Conservation (phyloP, 352 stramenopile species). For the Blastocystis sp. region DNA sequence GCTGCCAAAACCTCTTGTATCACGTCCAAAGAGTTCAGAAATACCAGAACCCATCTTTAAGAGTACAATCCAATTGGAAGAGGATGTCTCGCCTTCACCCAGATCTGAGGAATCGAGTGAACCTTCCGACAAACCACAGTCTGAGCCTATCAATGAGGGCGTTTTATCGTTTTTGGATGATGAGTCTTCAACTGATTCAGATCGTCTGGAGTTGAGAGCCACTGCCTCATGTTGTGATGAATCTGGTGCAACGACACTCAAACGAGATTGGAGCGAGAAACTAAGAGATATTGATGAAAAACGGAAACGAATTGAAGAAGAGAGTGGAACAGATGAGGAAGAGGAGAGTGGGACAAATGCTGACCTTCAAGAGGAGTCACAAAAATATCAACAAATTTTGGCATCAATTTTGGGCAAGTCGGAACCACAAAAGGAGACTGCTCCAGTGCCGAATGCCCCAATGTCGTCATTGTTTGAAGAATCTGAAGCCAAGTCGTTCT, state of each 20-base stretch:
- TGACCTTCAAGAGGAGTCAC: not conserved
- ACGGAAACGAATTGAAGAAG: not conserved
- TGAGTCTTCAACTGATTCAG: not conserved
- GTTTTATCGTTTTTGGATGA: not conserved
- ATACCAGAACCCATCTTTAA: not conserved
- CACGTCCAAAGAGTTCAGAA: not conserved
- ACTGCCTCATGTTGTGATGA: not conserved
- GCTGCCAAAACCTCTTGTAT: not conserved
- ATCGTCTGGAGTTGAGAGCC: not conserved
- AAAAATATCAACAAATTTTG: not conserved
- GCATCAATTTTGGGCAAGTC: not conserved
- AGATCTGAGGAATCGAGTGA: not conserved
- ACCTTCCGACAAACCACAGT: not conserved
- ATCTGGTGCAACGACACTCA: not conserved
- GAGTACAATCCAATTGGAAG: not conserved
- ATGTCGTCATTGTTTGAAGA: slow-evolving; percentile 39
- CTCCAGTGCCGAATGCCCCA: not conserved
- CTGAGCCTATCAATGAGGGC: not conserved
- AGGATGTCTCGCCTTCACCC: not conserved
- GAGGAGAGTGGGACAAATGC: not conserved
- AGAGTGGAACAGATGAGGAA: not conserved
- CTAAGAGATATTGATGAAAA: slow-evolving; percentile 21
- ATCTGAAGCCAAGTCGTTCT: not conserved
- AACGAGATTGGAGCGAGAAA: slow-evolving; percentile 31
- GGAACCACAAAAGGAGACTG: not conserved